phyloP scores from a whole-genome alignment of 1,284 basidiomycete genomes.

The Meira nashicola region DNA sequence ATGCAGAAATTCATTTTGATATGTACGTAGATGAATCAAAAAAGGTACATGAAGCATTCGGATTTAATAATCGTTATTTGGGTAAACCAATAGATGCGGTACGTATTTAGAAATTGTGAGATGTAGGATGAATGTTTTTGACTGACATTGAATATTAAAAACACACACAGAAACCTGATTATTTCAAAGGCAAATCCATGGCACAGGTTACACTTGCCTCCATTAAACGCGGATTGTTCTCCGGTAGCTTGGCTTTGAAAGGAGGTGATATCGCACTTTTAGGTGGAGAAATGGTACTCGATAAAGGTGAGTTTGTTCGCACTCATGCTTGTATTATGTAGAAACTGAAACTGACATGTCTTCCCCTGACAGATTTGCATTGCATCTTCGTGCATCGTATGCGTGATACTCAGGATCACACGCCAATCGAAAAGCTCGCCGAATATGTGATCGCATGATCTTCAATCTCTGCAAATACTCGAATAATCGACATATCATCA shows the following conservation, averaged over 20 bases:
- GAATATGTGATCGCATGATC: background rate
- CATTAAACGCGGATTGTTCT: background rate
- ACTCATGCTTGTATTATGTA: background rate
- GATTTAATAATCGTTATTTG: conserved; percentile 4
- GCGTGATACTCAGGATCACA: conserved; percentile 11
- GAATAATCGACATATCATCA: too few relatives aligned
- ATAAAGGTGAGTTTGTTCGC: conserved; percentile 2
- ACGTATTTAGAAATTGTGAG: background rate
- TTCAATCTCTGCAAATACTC: too few relatives aligned
- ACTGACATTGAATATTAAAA: background rate
- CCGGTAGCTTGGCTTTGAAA: conserved; percentile 5
- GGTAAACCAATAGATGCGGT: background rate
- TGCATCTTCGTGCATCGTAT: conserved; percentile 6
- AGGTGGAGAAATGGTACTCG: conserved; percentile 12
- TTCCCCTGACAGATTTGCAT: background rate
- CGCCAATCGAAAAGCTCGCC: conserved; percentile 6
- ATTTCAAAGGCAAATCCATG: conserved; percentile 6
- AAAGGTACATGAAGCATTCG: conserved; percentile 8
- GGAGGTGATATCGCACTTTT: conserved; percentile 13
- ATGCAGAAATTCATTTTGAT: conserved; percentile 1
- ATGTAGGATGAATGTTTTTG: background rate
- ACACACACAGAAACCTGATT: conserved; percentile 8
- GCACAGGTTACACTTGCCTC: background rate
- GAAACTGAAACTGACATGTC: background rate
- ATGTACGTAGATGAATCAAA: conserved; percentile 13